Conservation (phyloP, 306 rosid genomes). For the Corylus americana region DNA sequence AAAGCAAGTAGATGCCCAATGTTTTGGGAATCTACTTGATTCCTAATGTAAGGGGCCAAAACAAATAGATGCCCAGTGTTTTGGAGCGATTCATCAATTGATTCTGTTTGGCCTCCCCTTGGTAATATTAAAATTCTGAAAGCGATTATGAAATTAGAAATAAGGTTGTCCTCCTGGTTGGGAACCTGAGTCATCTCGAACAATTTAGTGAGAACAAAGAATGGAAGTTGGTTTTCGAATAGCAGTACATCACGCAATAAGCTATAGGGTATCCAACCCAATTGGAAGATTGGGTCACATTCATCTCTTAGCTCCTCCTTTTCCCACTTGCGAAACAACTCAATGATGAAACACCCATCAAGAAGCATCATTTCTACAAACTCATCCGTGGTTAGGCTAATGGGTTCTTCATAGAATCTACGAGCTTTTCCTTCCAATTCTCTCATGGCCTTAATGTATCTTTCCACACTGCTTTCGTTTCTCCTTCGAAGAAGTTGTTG, state of each 20-base stretch:
- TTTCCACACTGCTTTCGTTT: neutral
- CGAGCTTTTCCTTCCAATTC: neutral
- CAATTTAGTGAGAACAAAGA: neutral
- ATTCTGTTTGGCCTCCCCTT: no score
- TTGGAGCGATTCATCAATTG: no score
- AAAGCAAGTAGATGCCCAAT: no score
- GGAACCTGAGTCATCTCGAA: neutral
- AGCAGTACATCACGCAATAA: neutral
- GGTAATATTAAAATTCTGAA: no score
- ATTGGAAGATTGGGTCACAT: neutral
- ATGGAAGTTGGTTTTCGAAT: neutral
- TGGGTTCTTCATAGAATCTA: neutral
- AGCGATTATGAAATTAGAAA: no score
- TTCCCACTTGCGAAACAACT: neutral
- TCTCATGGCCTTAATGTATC: neutral
- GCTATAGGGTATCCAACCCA: fast-evolving
- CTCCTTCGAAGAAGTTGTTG: neutral
- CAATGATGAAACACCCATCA: neutral
- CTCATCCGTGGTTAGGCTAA: no score
- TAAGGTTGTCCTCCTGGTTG: no score
- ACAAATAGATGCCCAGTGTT: no score
- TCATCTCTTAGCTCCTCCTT: neutral
- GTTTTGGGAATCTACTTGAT: no score
- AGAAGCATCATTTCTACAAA: neutral
- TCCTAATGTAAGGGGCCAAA: no score